These are phyloP conservation scores for Entomortierella parvispora DNA, from an alignment of 192 early-diverging fungal genomes.

Conservation along the genomic window DNA sequence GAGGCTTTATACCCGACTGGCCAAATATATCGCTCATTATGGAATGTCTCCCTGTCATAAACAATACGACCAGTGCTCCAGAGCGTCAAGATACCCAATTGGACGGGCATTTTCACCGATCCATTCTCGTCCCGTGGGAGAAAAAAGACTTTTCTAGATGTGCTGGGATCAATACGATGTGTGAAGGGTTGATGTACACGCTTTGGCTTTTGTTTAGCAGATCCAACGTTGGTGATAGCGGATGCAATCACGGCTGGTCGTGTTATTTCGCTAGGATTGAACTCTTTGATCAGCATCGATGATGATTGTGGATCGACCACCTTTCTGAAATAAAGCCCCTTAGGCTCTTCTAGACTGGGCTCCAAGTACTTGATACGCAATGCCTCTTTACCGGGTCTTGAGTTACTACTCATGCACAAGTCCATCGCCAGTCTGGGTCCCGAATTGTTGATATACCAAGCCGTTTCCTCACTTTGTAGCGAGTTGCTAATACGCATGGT, in stretches of 20 bases:
- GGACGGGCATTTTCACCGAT: conserved; percentile 77
- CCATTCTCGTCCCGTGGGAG: conserved; percentile 71
- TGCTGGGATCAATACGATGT: conserved; percentile 14
- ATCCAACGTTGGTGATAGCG: conserved; percentile 46
- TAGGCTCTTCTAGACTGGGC: too few relatives aligned
- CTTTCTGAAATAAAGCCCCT: too few relatives aligned
- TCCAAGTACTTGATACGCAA: too few relatives aligned
- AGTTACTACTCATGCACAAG: too few relatives aligned
- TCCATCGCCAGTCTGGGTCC: neutral
- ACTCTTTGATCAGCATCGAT: too few relatives aligned
- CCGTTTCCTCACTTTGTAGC: too few relatives aligned
- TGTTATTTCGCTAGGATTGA: conserved; percentile 1
- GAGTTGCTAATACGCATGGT: too few relatives aligned
- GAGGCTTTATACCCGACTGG: conserved; percentile 82
- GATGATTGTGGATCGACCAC: too few relatives aligned
- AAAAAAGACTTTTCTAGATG: conserved; percentile 19
- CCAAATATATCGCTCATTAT: conserved; percentile 92
- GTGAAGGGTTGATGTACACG: conserved; percentile 44
- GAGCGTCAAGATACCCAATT: conserved; percentile 83
- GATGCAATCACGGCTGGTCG: conserved; percentile 19
- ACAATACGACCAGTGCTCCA: conserved; percentile 77
- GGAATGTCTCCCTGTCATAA: conserved; percentile 79
- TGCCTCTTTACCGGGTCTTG: too few relatives aligned
- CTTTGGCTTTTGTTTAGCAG: conserved; percentile 40
- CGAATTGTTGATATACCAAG: too few relatives aligned